Evolutionary conservation across 805 yeast genomes (phyloP), one percentile per base, ranked within the genome.

Genomic region (Pichia occidentalis): DNA sequence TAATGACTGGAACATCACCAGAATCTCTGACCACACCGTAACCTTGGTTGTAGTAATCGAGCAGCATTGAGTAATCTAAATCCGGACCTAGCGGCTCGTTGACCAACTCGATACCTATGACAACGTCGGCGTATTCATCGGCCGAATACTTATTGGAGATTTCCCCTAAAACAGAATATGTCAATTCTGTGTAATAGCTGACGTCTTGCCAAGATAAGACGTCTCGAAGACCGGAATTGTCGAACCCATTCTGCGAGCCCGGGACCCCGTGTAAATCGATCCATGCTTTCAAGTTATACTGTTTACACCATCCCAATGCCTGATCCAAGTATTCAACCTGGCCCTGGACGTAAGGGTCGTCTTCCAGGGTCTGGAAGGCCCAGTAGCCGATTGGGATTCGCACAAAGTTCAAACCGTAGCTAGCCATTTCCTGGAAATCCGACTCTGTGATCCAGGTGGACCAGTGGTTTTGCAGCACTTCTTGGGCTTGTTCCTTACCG

Each of bases 181-280:
- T 80, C 13, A 73, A 49, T 23, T 67, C 59, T 31, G 71, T 62
- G 35, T 56, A 47, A 14, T 50, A 56, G 40, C 70, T 66, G 24
- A 65, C 69, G 31, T 68, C 54, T 52, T 71, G 81, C 75, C 83
- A 86, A 3, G 59, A 59, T 33, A 67, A 16, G 2, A 51, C 27
- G 54, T 81, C 96, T 52, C 95, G 73, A 45, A 74, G 64, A 20
- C 97, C 97, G 7, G 95, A 85, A 66, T 88, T 88, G 61, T 88
- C 97, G 54, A 86, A 90, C 11, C 97, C 97, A 57, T 88, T 88
- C 60, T 88, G 97, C 17, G 95, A 83, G 17, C 96, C 97, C 24
- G 95, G 94, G n/a, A 83, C 95, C 45, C 97, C 97, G 57, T 88
- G 97, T 53, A 88, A 62, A 59, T 90, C 97, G 30, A 88, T 71